These are phyloP conservation scores for Basidioascus undulatus DNA, from an alignment of 768 basidiomycete genomes.

Conservation along the genomic window DNA sequence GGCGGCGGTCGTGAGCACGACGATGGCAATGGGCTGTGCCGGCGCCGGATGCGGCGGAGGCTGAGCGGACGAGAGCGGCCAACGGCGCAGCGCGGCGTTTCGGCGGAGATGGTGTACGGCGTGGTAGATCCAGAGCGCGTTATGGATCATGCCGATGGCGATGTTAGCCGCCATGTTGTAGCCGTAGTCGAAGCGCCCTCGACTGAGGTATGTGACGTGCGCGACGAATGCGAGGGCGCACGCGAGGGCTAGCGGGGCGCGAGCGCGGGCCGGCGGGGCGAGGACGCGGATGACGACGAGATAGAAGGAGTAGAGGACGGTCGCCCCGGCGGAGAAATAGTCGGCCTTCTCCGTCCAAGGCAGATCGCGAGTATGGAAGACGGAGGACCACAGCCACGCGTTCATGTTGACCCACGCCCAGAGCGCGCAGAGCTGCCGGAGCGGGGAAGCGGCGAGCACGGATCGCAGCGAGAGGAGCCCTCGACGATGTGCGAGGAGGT, in stretches of 20 bases:
- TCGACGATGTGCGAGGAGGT: constrained; percentile 48
- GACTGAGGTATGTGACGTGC: constrained; percentile 55
- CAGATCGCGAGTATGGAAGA: constrained; percentile 84
- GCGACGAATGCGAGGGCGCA: constrained; percentile 24
- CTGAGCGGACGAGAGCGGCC: constrained; percentile 7
- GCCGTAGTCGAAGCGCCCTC: constrained; percentile 65
- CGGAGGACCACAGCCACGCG: constrained; percentile 73
- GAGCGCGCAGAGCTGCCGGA: constrained; percentile 13
- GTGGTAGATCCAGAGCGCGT: constrained; percentile 57
- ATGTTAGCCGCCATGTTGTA: constrained; percentile 83
- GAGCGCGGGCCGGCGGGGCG: constrained; percentile 15
- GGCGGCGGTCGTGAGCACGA: constrained; percentile 43
- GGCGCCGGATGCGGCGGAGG: constrained; percentile 26
- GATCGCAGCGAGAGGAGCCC: constrained; percentile 28
- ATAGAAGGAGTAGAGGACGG: constrained; percentile 61
- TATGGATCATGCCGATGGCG: constrained; percentile 47
- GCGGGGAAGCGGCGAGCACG: not conserved
- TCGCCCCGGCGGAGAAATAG: constrained; percentile 78
- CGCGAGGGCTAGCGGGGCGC: constrained; percentile 7
- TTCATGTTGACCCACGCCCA: constrained; percentile 56
- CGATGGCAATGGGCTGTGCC: constrained; percentile 22
- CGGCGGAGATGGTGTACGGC: constrained; percentile 27
- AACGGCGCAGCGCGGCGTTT: constrained; percentile 29
- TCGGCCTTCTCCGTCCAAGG: constrained; percentile 70
- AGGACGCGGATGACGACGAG: constrained; percentile 31